Evolutionary conservation across 257 asterid species (phyloP).

Genomic region (Parsonsia alboflavescens): DNA sequence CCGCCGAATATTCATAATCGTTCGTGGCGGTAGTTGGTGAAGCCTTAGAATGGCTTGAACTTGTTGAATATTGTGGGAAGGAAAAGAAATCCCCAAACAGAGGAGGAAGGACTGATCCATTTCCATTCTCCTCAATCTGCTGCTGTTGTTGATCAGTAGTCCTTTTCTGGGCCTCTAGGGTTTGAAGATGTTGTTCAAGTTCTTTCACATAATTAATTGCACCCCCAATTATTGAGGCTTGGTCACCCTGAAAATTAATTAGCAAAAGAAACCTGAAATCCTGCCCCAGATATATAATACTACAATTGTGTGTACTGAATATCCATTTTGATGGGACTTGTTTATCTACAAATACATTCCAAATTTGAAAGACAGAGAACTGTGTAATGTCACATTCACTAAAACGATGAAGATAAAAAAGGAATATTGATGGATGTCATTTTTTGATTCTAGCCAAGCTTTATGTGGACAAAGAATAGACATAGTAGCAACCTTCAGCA

Average conservation of each 20-base stretch:
- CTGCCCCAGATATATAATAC: not conserved
- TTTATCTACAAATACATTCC: slow-evolving; percentile 3
- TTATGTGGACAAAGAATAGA: not conserved
- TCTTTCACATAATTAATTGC: slow-evolving; percentile 86
- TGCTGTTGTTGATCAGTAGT: not conserved
- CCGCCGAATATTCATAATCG: not conserved
- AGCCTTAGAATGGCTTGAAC: slow-evolving; percentile 5
- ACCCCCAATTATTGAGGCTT: slow-evolving; percentile 88
- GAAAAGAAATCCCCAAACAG: slow-evolving; percentile 39
- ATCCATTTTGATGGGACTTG: slow-evolving; percentile 8
- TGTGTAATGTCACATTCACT: slow-evolving; percentile 18
- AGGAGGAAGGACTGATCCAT: slow-evolving; percentile 5
- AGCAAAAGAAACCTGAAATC: not conserved
- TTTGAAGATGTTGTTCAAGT: slow-evolving; percentile 71
- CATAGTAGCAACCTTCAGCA: not conserved
- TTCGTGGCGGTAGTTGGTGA: not conserved
- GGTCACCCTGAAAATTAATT: slow-evolving; percentile 59
- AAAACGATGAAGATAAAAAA: slow-evolving; percentile 8
- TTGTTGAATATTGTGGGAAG: slow-evolving; percentile 40
- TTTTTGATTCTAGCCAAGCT: not conserved
- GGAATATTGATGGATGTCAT: not conserved
- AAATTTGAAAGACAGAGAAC: slow-evolving; percentile 4
- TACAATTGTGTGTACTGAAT: not conserved
- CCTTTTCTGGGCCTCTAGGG: slow-evolving; percentile 34
- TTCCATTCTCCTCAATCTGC: not conserved